Conservation (phyloP, 306 rosid genomes). For the Erythrophleum fordii region DNA sequence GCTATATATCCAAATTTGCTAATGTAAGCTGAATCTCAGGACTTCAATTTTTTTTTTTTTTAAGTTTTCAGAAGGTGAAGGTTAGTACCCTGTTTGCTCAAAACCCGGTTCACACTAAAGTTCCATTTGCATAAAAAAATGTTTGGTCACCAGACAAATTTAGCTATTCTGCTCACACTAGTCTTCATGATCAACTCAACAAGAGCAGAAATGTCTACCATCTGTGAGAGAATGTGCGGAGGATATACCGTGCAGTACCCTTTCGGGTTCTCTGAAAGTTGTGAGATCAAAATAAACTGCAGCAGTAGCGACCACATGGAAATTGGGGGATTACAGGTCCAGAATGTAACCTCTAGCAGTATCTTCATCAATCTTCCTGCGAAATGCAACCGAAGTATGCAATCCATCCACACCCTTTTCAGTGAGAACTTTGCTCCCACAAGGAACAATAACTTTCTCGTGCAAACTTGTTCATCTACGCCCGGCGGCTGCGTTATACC, state of each 20-base stretch:
- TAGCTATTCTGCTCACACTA: conserved; percentile 36
- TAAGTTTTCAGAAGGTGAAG: conserved; percentile 49
- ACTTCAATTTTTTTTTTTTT: not conserved
- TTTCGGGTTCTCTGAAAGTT: conserved; percentile 60
- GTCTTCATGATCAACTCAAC: conserved; percentile 43
- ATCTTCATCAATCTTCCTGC: conserved; percentile 59
- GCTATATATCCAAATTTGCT: not conserved
- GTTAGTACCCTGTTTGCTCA: conserved; percentile 29
- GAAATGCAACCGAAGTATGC: conserved; percentile 48
- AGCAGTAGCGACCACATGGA: not conserved
- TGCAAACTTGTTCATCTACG: conserved; percentile 45
- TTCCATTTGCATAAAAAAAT: conserved; percentile 39
- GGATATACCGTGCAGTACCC: conserved; percentile 52
- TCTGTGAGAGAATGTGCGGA: conserved; percentile 43
- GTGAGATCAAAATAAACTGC: conserved; percentile 52
- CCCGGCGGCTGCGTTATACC: conserved; percentile 48
- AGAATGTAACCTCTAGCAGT: conserved; percentile 50
- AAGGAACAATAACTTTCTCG: conserved; percentile 57
- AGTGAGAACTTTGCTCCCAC: conserved; percentile 47
- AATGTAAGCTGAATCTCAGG: conserved; percentile 24
- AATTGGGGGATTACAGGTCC: conserved; percentile 52
- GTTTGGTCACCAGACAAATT: conserved; percentile 32
- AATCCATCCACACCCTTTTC: conserved; percentile 49
- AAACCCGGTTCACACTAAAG: not conserved
- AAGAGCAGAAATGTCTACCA: conserved; percentile 25